Evolutionary conservation across 1,139 yeast genomes (phyloP), one percentile per base, ranked within the genome.

Genomic region (Sugiyamaella grinbergsii): DNA sequence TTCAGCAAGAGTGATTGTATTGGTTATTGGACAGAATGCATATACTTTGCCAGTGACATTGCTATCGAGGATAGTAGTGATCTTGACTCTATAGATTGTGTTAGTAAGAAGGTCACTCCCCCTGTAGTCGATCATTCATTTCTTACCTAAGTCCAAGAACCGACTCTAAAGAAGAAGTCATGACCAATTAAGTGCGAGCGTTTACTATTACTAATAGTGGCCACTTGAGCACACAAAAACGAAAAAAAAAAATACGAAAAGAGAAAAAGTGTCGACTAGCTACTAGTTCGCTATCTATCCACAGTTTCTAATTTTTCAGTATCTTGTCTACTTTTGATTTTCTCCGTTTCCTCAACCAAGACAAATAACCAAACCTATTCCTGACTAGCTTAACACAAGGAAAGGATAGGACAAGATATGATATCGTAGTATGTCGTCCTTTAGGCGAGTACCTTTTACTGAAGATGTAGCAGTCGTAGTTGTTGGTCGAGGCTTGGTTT

Each of bases 41-140:
- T 81, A 83, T 31, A 86, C 76, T 36, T 76, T 71, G 1, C 94
- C 95, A 10, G 73, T 72, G 50, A 81, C 73, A 8, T 73, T 71
- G 42, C 77, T 76, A 62, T 83, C 90, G 45, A 82, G 70, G 8
- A 78, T 71, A 42, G 86, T 85, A 5, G 79, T 77, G 47, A 85
- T 74, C 62, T 74, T 78, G 54, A 86, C 86, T 62, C 83, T 82
- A 37, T 19, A 47, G 4, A n/a, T 13, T 20, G 6, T 11, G 40
- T 32, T 23, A 43, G 41, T 24, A 24, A n/a, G n/a, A n/a, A n/a
- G n/a, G n/a, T n/a, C n/a, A n/a, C n/a, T n/a, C n/a, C n/a, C n/a
- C n/a, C n/a, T n/a, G n/a, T n/a, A n/a, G n/a, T n/a, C n/a, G n/a
- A n/a, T n/a, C n/a, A n/a, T n/a, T 16, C 1, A 18, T 4, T 23